phyloP scores from a whole-genome alignment of 805 yeast genomes.

The Limtongozyma cylindracea region DNA sequence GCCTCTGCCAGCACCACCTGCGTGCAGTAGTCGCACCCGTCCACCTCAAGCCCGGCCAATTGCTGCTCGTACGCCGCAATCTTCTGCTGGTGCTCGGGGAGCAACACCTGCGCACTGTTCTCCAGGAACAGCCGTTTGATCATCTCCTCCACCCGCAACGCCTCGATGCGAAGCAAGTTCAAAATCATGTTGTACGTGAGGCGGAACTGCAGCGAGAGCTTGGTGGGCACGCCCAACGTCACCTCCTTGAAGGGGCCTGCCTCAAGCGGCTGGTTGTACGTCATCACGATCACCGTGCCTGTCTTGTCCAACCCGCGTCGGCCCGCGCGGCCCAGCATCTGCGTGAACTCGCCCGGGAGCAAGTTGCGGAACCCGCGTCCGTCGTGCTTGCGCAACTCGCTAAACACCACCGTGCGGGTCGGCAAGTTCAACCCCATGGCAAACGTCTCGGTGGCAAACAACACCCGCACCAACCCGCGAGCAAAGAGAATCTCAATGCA shows the following conservation, averaged over 20 bases:
- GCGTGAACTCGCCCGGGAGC: slow-evolving; percentile 92
- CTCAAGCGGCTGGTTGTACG: slow-evolving; percentile 40
- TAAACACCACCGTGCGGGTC: slow-evolving; percentile 85
- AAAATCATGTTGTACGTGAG: slow-evolving; percentile 90
- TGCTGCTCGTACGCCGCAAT: slow-evolving; percentile 25
- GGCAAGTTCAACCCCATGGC: slow-evolving; percentile 98
- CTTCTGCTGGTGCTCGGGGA: slow-evolving; percentile 64
- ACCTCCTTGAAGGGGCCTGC: slow-evolving; percentile 47
- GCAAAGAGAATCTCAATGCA: slow-evolving; percentile 83
- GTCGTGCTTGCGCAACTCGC: slow-evolving; percentile 72
- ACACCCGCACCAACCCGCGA: slow-evolving; percentile 60
- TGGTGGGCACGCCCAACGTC: slow-evolving; percentile 74
- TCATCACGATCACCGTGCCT: slow-evolving; percentile 88
- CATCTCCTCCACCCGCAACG: slow-evolving; percentile 93
- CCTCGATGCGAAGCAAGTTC: slow-evolving; percentile 78
- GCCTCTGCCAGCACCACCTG: too few relatives aligned
- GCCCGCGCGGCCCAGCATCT: slow-evolving; percentile 98
- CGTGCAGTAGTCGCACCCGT: too few relatives aligned
- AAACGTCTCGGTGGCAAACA: slow-evolving; percentile 94
- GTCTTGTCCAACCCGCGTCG: slow-evolving; percentile 85
- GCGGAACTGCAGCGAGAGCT: slow-evolving; percentile 75
- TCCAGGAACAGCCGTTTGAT: slow-evolving; percentile 89
- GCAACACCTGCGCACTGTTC: slow-evolving; percentile 57
- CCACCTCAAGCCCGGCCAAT: slow-evolving; percentile 11
- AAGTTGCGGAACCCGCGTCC: slow-evolving; percentile 63